Evolutionary conservation across 225 moss, liverwort and hornwort species (phyloP), one percentile per base, ranked within the genome.

Genomic region (Neckera pumila): DNA sequence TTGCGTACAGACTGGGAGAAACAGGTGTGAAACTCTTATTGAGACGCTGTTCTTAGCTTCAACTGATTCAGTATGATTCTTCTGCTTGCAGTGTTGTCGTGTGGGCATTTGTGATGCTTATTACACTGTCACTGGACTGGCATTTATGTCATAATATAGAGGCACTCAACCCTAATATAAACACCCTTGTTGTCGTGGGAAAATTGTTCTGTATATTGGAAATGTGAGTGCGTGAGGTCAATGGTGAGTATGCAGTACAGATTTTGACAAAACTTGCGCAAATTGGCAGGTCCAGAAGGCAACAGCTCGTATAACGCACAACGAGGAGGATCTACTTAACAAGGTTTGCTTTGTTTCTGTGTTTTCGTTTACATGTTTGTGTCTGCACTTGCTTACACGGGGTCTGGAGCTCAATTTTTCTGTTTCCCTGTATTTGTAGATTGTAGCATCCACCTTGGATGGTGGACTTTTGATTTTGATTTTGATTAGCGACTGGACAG

Each of bases 1-100:
- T 66, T 54, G 75, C 90, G 87, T 30, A 94, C 94, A 23, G 90
- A 94, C 54, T 94, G 92, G 94, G 91, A 92, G 58, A 74, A 89
- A 79, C 91, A 94, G 94, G 92, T 92, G 80, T 71, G 86, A 42
- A 85, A 56, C 31, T 84, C n/a, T 34, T 57, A 9, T 31, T 72
- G 34, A 72, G 23, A 82, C 16, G 30, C 31, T 27, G 51, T 72
- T 85, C 69, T 38, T 69, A 38, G 43, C 42, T 77, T 61, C 20
- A 69, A 42, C 15, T 36, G 40, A 25, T n/a, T 76, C 38, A 42
- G 28, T 67, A 58, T 74, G 64, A 72, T 47, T 90, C 73, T 84
- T 57, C 69, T 69, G 43, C 77, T 78, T 54, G 62, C 85, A 21
- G 57, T 51, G 62, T n/a, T 83, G 22, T 83, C 17, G 14, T 66